phyloP scores from a whole-genome alignment of 1,284 basidiomycete species.

The Serendipita sp. region DNA sequence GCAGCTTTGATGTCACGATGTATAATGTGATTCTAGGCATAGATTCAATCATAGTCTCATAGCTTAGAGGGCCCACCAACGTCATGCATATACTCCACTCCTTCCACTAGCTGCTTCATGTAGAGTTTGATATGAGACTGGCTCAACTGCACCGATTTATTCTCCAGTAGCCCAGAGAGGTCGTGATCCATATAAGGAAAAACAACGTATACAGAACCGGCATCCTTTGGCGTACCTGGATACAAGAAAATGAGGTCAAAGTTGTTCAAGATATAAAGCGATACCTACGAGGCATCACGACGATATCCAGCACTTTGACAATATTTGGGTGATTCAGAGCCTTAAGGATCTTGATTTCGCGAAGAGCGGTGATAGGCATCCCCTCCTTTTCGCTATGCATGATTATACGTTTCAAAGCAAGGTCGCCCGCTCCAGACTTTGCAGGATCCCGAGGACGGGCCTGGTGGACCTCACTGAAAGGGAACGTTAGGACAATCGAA shows the following conservation, averaged over 20 bases:
- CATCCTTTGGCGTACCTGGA: slow-evolving; percentile 44
- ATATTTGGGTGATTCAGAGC: slow-evolving; percentile 75
- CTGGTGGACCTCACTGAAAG: slow-evolving; percentile 71
- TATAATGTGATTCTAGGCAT: slow-evolving; percentile 72
- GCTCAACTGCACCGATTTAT: slow-evolving; percentile 67
- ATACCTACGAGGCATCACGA: slow-evolving; percentile 52
- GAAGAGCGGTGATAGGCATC: slow-evolving; percentile 88
- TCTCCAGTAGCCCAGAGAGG: slow-evolving; percentile 85
- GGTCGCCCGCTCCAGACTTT: slow-evolving; percentile 37
- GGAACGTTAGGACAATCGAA: not conserved
- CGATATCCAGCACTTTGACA: slow-evolving; percentile 86
- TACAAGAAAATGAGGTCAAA: slow-evolving; percentile 1
- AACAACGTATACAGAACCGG: slow-evolving; percentile 77
- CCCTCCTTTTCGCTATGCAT: slow-evolving; percentile 96
- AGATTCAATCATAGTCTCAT: slow-evolving; percentile 9
- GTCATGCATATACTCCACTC: slow-evolving; percentile 87
- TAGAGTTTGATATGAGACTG: slow-evolving; percentile 88
- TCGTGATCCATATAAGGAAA: slow-evolving; percentile 99
- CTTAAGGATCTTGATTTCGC: slow-evolving; percentile 98
- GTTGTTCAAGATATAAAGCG: not conserved
- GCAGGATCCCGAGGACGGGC: slow-evolving; percentile 41
- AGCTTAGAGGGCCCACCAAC: slow-evolving; percentile 30
- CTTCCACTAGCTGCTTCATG: slow-evolving; percentile 88
- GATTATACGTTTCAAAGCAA: slow-evolving; percentile 88
- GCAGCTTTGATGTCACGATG: slow-evolving; percentile 99